Evolutionary conservation across 345 rosid species (phyloP), one percentile per base, ranked within the genome.

Genomic region (Stellera chamaejasme): DNA sequence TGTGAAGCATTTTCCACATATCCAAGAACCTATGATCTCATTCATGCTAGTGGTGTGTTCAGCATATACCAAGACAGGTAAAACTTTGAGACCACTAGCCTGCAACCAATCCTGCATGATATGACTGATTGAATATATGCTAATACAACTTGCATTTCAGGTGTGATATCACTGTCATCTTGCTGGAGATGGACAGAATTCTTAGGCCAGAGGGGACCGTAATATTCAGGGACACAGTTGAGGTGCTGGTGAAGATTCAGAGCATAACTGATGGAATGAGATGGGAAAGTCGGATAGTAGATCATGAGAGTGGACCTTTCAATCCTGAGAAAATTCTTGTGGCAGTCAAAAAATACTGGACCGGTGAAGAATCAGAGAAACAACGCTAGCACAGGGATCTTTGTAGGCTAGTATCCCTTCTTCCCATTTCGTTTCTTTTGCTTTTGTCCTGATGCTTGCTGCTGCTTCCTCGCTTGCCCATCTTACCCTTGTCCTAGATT

Each of bases 1-100:
- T 93, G 99, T 16, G 99, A 93, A 78, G 92, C 96, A 6, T 77
- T 93, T 73, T 93, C 97, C 1, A 93, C 97, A 0, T 93, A 93
- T 78, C 99, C 99, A 51, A 81, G 99, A 67, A 93, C 99, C 1
- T 93, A 93, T 13, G 99, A 89, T 73, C 84, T 93, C 72, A 84
- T 93, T 64, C 99, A 93, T 65, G 99, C 88, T 1, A 64, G 80
- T 13, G 88, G 83, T 26, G 68, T 89, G 69, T 93, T 93, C 72
- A 83, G 88, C 48, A 76, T 89, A 57, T 93, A 89, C 54, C 85
- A 77, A 55, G 80, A 83, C 74, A 83, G 88, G 98, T 91, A 75
- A 64, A 68, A 32, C 10, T 43, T 54, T 28, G 61, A 50, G 16
- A 5, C 10, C 39, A 39, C 45, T 19, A 32, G 42, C 55, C 45